Base-by-base conservation (phyloP, 305 asterid species). In the Solanum aculeatissimum region DNA sequence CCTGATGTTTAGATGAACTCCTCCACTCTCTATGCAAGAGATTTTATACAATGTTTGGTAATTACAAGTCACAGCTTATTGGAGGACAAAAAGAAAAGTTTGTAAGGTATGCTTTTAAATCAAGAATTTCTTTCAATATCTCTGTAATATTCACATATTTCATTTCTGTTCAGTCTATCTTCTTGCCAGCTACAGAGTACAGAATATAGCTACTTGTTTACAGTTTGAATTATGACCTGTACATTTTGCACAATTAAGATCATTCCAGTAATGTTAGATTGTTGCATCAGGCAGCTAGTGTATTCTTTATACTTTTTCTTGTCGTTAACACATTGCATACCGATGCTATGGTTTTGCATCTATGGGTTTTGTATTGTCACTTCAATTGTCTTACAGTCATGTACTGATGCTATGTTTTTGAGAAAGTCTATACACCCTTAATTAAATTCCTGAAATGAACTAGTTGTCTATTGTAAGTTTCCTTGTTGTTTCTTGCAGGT, bases 81-180 rank as follows among this genome's bases (percentile, higher is more conserved):
- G 97, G 93, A 27, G 97, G 99, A 72, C 91, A 91, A 85, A 94
- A 92, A 93, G 97, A 92, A 93, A 92, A 89, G 84, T 94, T 94
- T 84, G 97, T 92, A 75, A 91, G 98, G 98, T 94, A 88, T 81
- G 85, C 47, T 13, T 82, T 54, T 65, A 29, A 43, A 71, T 55
- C 18, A 51, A 79, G 47, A 57, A 21, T 63, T 12, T 45, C 79
- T n/a, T n/a, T n/a, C n/a, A n/a, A n/a, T n/a, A n/a, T n/a, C 51
- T 75, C 7, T 69, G n/a, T 19, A 27, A 45, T 27, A 13, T 16
- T 71, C 29, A 42, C 9, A 35, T 16, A 62, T 32, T 55, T 83
- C 25, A 43, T 51, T 19, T 65, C 38, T 29, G 21, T 54, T 16
- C 32, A 43, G n/a, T n/a, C n/a, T 35, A 3, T 35, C 40, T 35